A percentile compares a stretch with the other conserved stretches of the same genome.
phyloP scores from a whole-genome alignment of 2,329 filamentous ascomycete species.

The Aureobasidium sp. region DNA sequence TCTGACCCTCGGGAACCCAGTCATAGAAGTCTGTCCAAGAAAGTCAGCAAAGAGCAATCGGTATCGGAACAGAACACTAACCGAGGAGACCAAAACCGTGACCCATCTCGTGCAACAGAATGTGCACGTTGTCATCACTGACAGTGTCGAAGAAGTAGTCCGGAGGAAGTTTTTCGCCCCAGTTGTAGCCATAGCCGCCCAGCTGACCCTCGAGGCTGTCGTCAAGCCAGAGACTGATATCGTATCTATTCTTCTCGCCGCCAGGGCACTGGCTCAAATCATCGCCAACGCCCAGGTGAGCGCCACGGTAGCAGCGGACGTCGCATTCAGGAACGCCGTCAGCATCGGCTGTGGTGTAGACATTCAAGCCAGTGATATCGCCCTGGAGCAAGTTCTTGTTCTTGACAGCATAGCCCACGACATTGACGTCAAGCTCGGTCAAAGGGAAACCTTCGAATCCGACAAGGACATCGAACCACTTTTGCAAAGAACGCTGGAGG shows the following conservation, averaged over 20 bases:
- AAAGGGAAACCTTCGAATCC: conserved; percentile 42
- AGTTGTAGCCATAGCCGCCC: conserved; percentile 43
- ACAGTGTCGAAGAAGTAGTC: conserved; percentile 40
- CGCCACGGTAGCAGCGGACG: conserved; percentile 39
- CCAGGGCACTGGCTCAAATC: conserved; percentile 37
- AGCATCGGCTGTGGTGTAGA: conserved; percentile 38
- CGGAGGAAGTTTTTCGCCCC: conserved; percentile 41
- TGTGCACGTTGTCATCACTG: conserved; percentile 36
- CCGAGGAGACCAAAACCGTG: conserved; percentile 40
- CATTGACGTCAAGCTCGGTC: conserved; percentile 33
- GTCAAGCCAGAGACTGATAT: conserved; percentile 44
- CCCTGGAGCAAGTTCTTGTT: conserved; percentile 34
- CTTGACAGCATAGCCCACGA: conserved; percentile 41
- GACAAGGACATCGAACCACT: conserved; percentile 39
- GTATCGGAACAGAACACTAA: background rate
- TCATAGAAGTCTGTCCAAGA: conserved; percentile 35
- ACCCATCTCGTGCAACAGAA: conserved; percentile 43
- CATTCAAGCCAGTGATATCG: conserved; percentile 31
- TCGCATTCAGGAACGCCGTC: conserved; percentile 39
- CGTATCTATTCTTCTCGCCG: conserved; percentile 37
- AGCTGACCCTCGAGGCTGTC: conserved; percentile 31
- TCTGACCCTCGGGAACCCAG: conserved; percentile 38
- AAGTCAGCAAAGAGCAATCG: background rate
- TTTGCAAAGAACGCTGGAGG: conserved; percentile 32
- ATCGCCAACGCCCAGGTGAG: conserved; percentile 34